Evolutionary conservation across 768 basidiomycete species (phyloP).

Genomic region (Russula griseocarnosa): DNA sequence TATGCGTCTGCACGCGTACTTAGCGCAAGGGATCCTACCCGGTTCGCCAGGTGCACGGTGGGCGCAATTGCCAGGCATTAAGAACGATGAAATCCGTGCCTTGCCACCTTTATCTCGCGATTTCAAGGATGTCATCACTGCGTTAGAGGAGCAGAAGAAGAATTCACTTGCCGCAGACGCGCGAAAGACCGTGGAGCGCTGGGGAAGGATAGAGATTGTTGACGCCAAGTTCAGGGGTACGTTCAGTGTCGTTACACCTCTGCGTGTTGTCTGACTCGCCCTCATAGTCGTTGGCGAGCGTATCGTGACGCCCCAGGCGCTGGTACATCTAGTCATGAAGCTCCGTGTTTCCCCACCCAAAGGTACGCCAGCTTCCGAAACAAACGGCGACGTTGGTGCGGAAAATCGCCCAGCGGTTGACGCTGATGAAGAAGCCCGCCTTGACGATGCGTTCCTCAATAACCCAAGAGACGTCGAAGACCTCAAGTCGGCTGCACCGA

Average conservation of each 20-base stretch:
- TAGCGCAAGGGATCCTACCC: constrained; percentile 79
- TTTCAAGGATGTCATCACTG: constrained; percentile 43
- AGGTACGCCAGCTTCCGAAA: constrained; percentile 21
- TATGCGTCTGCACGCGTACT: constrained; percentile 78
- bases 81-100: constrained; percentile 45
- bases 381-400: constrained; percentile 37
- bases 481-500: constrained; percentile 39
- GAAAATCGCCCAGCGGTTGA: constrained; percentile 47
- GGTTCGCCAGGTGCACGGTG: constrained; percentile 45
- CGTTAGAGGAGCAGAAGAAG: constrained; percentile 53
- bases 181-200: constrained; percentile 61
- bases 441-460: constrained; percentile 65
- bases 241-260: constrained; percentile 18
- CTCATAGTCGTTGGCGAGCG: constrained; percentile 83
- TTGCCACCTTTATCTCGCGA: constrained; percentile 41
- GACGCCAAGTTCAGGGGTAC: constrained; percentile 83
- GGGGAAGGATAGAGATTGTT: constrained; percentile 75
- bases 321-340: constrained; percentile 84
- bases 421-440: constrained; percentile 40
- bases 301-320: constrained; percentile 78
- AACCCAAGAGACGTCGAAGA: constrained; percentile 63
- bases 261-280: constrained; percentile 1
- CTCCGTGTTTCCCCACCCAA: constrained; percentile 63
- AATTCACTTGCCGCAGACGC: constrained; percentile 45
- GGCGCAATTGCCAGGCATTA: constrained; percentile 77